A percentile compares a stretch with the other conserved stretches of the same genome.
Conservation (phyloP, 2,329 filamentous ascomycete genomes). For the Trichoderma oligosporum region DNA sequence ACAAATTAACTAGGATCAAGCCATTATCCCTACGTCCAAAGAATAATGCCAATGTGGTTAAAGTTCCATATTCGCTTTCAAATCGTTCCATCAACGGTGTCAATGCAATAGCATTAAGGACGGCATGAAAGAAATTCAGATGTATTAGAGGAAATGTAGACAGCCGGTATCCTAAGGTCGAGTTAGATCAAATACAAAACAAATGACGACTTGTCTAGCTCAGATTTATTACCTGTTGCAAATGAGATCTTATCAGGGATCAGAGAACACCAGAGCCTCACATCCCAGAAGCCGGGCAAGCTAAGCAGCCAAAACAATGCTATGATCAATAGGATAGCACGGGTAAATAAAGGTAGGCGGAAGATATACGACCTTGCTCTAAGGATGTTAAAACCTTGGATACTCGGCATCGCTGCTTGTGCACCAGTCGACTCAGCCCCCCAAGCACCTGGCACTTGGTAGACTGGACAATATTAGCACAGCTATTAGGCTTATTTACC, state of each 20-base stretch:
- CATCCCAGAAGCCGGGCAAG: slow-evolving; percentile 65
- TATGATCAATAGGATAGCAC: slow-evolving; percentile 64
- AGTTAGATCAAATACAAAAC: background rate
- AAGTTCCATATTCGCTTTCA: slow-evolving; percentile 85
- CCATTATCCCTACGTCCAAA: slow-evolving; percentile 71
- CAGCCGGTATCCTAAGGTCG: slow-evolving; percentile 73
- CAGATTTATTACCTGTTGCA: slow-evolving; percentile 54
- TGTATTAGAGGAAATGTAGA: slow-evolving; percentile 93
- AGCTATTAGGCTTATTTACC: background rate
- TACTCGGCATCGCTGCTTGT: slow-evolving; percentile 30
- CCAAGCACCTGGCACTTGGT: slow-evolving; percentile 14
- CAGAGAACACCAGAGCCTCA: slow-evolving; percentile 73
- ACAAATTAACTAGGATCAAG: background rate
- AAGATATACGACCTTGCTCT: slow-evolving; percentile 77
- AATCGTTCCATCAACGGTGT: slow-evolving; percentile 90
- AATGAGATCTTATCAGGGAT: slow-evolving; percentile 73
- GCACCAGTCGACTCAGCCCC: background rate
- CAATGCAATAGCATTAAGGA: slow-evolving; percentile 75
- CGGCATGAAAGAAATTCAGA: slow-evolving; percentile 70
- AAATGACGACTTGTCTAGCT: background rate
- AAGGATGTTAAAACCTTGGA: slow-evolving; percentile 51
- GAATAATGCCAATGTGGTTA: slow-evolving; percentile 83
- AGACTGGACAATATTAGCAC: background rate
- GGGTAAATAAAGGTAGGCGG: slow-evolving; percentile 84
- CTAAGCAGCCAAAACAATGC: slow-evolving; percentile 60